Percentiles rank a stretch among this genome's conserved stretches.
Evolutionary conservation across 345 rosid species (phyloP).

Genomic region (Stellera chamaejasme): DNA sequence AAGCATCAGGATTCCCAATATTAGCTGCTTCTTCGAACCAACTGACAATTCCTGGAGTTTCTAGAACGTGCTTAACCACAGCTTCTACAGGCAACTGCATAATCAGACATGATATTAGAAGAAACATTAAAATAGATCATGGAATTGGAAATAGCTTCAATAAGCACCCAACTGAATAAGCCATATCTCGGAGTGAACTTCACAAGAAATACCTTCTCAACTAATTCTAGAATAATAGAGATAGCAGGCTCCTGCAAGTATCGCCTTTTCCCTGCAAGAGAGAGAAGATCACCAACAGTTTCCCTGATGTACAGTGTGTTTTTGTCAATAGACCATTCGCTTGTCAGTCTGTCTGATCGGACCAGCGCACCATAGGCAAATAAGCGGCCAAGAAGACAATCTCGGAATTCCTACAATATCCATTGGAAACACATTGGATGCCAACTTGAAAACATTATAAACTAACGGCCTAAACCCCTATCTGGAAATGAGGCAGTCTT

Average conservation of each 20-base stretch:
- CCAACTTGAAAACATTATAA: slow-evolving; percentile 5
- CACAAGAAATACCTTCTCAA: slow-evolving; percentile 51
- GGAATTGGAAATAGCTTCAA: not conserved
- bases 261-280: slow-evolving; percentile 67
- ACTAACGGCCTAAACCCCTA: not conserved
- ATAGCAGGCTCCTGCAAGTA: slow-evolving; percentile 94
- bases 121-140: slow-evolving; percentile 1
- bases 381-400: slow-evolving; percentile 82
- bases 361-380: slow-evolving; percentile 89
- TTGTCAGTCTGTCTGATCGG: slow-evolving; percentile 57
- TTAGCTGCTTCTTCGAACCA: slow-evolving; percentile 72
- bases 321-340: slow-evolving; percentile 55
- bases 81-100: slow-evolving; percentile 65
- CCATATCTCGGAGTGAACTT: not conserved
- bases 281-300: slow-evolving; percentile 45
- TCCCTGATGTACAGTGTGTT: slow-evolving; percentile 49
- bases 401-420: slow-evolving; percentile 65
- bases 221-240: slow-evolving; percentile 55
- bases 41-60: slow-evolving; percentile 55
- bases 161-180: not conserved
- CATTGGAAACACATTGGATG: slow-evolving; percentile 2
- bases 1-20: slow-evolving; percentile 86
- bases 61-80: slow-evolving; percentile 52
- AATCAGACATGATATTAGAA: slow-evolving; percentile 3
- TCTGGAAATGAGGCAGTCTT: slow-evolving; percentile 14